These are phyloP conservation scores for Hondaea fermentalgiana DNA, from an alignment of 108 stramenopile genomes.

Conservation along the genomic window DNA sequence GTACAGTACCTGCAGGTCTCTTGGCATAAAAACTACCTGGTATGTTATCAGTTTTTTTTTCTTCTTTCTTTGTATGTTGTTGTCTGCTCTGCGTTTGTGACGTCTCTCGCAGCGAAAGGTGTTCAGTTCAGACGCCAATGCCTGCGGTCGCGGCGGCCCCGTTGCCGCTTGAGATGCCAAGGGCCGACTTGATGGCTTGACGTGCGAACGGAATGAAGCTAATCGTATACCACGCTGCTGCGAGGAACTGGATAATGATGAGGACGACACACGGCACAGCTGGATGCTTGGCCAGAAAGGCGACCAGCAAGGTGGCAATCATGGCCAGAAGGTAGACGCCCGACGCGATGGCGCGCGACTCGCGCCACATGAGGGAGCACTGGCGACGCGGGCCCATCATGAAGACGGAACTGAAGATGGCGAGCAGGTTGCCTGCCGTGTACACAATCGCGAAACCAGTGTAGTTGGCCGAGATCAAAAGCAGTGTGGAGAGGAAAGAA, in stretches of 20 bases:
- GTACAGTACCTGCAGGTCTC: slow-evolving; percentile 43
- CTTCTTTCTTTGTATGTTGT: neutral
- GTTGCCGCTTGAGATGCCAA: neutral
- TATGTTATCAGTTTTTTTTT: neutral
- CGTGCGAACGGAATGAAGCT: neutral
- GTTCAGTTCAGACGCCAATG: neutral
- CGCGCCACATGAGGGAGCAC: slow-evolving; percentile 12
- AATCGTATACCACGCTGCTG: neutral
- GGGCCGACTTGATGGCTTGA: neutral
- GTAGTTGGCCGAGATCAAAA: neutral
- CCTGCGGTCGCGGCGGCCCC: neutral
- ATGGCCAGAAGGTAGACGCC: neutral
- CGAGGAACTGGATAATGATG: neutral
- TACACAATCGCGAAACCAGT: neutral
- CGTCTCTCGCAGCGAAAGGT: no score
- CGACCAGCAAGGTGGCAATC: neutral
- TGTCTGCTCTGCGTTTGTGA: neutral
- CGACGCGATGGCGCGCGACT: neutral
- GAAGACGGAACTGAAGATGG: neutral
- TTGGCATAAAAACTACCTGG: neutral
- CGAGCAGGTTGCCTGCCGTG: neutral
- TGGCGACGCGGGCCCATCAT: neutral
- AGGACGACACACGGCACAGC: neutral
- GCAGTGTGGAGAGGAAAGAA: neutral
- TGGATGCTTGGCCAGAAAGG: neutral